Conservation (phyloP, 2,329 filamentous ascomycete genomes). For the Aspergillus proliferans region DNA sequence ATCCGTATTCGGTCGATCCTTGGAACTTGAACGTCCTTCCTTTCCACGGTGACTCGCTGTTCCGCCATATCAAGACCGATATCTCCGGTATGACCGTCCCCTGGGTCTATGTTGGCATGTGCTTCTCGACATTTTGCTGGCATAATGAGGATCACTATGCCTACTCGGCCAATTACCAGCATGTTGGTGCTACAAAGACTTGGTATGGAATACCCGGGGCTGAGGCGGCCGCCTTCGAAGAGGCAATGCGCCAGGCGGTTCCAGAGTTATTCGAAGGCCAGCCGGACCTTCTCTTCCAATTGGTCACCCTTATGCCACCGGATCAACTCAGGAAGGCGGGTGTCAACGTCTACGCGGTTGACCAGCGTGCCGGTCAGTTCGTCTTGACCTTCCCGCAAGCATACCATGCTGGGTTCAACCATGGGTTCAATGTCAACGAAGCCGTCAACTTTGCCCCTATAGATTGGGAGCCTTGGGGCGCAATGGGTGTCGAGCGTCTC, state of each 20-base stretch:
- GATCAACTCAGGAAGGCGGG: slow-evolving; percentile 90
- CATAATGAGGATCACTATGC: slow-evolving; percentile 98
- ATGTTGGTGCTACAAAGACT: slow-evolving; percentile 96
- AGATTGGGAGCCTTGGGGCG: slow-evolving; percentile 92
- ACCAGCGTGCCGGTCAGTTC: slow-evolving; percentile 91
- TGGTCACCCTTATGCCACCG: slow-evolving; percentile 91
- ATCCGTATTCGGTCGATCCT: slow-evolving; percentile 79
- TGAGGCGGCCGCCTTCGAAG: slow-evolving; percentile 90
- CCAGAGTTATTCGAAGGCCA: slow-evolving; percentile 96
- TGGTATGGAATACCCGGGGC: slow-evolving; percentile 97
- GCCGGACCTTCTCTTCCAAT: slow-evolving; percentile 89
- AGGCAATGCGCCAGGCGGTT: slow-evolving; percentile 89
- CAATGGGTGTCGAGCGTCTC: slow-evolving; percentile 76
- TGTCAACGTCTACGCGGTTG: slow-evolving; percentile 87
- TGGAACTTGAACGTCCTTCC: slow-evolving; percentile 96
- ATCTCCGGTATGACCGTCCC: slow-evolving; percentile 99
- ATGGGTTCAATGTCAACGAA: slow-evolving; percentile 98
- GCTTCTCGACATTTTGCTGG: slow-evolving; percentile 99
- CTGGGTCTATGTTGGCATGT: slow-evolving; percentile 99
- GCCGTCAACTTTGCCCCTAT: slow-evolving; percentile 94
- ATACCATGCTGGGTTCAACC: slow-evolving; percentile 97
- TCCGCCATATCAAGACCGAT: slow-evolving; percentile 95
- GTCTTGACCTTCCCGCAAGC: slow-evolving; percentile 96
- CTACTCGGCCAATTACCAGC: slow-evolving; percentile 97
- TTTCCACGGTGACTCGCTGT: slow-evolving; percentile 82